Evolutionary conservation across 1,139 yeast species (phyloP).

Genomic region (Scheffersomyces illinoinensis): DNA sequence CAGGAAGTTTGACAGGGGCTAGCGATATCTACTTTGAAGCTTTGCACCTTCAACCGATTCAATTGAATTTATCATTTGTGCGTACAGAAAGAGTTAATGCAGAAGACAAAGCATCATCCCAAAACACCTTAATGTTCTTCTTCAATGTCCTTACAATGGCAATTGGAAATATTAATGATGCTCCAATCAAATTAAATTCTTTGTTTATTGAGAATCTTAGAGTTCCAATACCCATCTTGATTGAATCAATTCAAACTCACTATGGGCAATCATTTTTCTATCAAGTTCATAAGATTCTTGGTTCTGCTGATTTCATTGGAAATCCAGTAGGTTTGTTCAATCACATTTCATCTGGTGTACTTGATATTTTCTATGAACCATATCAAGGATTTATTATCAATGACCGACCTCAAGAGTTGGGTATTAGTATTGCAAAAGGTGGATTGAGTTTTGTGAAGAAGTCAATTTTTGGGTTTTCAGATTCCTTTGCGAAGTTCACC

Average conservation of each 20-base stretch:
- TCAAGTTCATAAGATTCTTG: constrained; percentile 89
- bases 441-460: constrained; percentile 92
- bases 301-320: constrained; percentile 95
- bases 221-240: constrained; percentile 75
- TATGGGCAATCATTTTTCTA: constrained; percentile 91
- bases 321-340: constrained; percentile 97
- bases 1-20: constrained; percentile 56
- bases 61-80: constrained; percentile 85
- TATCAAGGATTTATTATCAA: constrained; percentile 93
- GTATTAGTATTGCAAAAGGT: constrained; percentile 94
- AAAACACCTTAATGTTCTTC: constrained; percentile 71
- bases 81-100: constrained; percentile 80
- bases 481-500: constrained; percentile 87
- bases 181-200: constrained; percentile 89
- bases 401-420: constrained; percentile 94
- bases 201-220: constrained; percentile 85
- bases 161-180: constrained; percentile 94
- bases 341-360: constrained; percentile 88
- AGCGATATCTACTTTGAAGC: constrained; percentile 89
- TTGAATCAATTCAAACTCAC: constrained; percentile 76
- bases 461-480: constrained; percentile 92
- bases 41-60: constrained; percentile 88
- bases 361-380: constrained; percentile 96
- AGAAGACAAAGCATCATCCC: constrained; percentile 54
- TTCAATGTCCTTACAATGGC: constrained; percentile 93